phyloP scores from a whole-genome alignment of 805 yeast genomes.

The Wickerhamomyces mucosus region DNA sequence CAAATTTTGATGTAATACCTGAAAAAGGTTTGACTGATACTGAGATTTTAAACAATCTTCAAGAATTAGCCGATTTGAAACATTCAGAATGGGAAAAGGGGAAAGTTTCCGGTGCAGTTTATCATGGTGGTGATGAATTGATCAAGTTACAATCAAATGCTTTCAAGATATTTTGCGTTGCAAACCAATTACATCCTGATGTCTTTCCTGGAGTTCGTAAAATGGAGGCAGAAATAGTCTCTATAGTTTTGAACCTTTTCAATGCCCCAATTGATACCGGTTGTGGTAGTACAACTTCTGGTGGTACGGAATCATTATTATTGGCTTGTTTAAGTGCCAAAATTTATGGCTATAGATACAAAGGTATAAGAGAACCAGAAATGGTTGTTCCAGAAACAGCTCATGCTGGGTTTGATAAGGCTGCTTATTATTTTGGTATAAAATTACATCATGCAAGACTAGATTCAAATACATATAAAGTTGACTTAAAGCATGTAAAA shows the following conservation, averaged over 20 bases:
- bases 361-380: conserved; percentile 67
- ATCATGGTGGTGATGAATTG: conserved; percentile 86
- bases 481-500: conserved; percentile 51
- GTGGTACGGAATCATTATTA: conserved; percentile 91
- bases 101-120: conserved; percentile 88
- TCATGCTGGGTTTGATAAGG: conserved; percentile 94
- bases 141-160: conserved; percentile 68
- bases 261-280: conserved; percentile 64
- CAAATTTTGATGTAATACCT: conserved; percentile 47
- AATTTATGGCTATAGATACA: conserved; percentile 50
- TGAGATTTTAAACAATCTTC: conserved; percentile 41
- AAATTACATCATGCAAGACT: conserved; percentile 72
- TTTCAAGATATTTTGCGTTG: conserved; percentile 67
- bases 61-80: conserved; percentile 37
- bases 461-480: conserved; percentile 58
- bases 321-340: conserved; percentile 86
- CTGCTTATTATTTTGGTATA: conserved; percentile 84
- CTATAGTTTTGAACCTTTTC: conserved; percentile 77
- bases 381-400: conserved; percentile 82
- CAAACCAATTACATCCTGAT: conserved; percentile 95
- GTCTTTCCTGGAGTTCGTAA: conserved; percentile 94
- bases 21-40: conserved; percentile 40
- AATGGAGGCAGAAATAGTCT: conserved; percentile 92
- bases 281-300: conserved; percentile 65
- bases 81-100: conserved; percentile 82